phyloP scores from a whole-genome alignment of 2,329 filamentous ascomycete species.

The Colletotrichum coccodes region DNA sequence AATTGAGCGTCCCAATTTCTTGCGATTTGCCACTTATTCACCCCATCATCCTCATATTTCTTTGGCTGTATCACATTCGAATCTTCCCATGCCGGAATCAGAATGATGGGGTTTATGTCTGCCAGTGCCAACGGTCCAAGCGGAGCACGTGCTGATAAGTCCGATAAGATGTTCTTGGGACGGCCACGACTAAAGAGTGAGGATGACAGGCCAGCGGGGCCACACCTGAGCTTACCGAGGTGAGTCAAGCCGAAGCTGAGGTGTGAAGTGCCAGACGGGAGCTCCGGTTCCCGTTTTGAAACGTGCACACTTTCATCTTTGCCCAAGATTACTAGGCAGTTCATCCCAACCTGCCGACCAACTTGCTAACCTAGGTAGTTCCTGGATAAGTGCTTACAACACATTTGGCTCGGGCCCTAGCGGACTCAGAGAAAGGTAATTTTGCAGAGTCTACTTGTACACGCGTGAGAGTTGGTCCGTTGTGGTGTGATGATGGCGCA shows the following conservation, averaged over 20 bases:
- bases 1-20: neutral
- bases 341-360: slow-evolving; percentile 23
- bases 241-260: neutral
- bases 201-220: neutral
- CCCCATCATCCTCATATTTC: neutral
- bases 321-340: slow-evolving; percentile 11
- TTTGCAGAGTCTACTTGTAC: neutral
- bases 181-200: no score
- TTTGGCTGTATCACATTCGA: neutral
- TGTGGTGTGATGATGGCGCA: slow-evolving; percentile 6
- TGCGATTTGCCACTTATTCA: neutral
- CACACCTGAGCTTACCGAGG: slow-evolving; percentile 4
- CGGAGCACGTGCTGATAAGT: neutral
- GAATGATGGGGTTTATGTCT: neutral
- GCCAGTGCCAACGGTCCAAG: neutral
- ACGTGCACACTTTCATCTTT: neutral
- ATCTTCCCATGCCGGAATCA: neutral
- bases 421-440: neutral
- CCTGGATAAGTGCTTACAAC: neutral
- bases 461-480: neutral
- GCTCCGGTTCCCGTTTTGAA: neutral
- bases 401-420: neutral
- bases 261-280: neutral
- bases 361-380: neutral
- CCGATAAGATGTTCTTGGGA: slow-evolving; percentile 7